These are phyloP conservation scores for Geranomyces variabilis DNA, from an alignment of 192 early-diverging fungal genomes.

Conservation along the genomic window DNA sequence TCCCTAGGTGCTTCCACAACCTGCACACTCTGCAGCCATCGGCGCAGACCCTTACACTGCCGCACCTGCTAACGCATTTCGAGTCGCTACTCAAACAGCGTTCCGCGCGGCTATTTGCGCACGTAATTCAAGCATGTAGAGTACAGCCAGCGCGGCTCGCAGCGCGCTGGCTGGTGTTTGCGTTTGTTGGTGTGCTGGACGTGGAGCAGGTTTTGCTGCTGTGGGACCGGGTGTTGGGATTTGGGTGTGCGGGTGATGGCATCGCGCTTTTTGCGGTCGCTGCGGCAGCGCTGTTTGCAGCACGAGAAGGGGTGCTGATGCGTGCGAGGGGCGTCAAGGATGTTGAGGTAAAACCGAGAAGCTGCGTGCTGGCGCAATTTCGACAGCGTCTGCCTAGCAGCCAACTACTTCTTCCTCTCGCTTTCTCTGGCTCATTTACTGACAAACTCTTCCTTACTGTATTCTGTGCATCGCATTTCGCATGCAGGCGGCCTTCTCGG, in stretches of 20 bases:
- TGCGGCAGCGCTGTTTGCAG: conserved; percentile 49
- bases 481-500: conserved; percentile 34
- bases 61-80: conserved; percentile 42
- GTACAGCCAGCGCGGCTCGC: conserved; percentile 46
- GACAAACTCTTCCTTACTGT: no score
- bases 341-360: conserved; percentile 5
- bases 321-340: neutral
- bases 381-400: no score
- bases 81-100: conserved; percentile 54
- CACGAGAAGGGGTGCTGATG: conserved; percentile 21
- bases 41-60: conserved; percentile 20
- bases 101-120: conserved; percentile 47
- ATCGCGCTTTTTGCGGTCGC: conserved; percentile 40
- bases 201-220: conserved; percentile 57
- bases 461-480: no score
- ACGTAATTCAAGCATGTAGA: conserved; percentile 41
- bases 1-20: conserved; percentile 49
- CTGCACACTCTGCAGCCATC: conserved; percentile 50
- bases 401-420: no score
- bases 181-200: conserved; percentile 59
- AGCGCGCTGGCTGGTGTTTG: conserved; percentile 58
- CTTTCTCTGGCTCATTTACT: no score
- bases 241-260: conserved; percentile 40
- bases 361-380: no score
- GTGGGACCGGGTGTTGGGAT: conserved; percentile 62